Base-by-base conservation (phyloP, 331 rosid genomes). In the Rosa hybrid region DNA sequence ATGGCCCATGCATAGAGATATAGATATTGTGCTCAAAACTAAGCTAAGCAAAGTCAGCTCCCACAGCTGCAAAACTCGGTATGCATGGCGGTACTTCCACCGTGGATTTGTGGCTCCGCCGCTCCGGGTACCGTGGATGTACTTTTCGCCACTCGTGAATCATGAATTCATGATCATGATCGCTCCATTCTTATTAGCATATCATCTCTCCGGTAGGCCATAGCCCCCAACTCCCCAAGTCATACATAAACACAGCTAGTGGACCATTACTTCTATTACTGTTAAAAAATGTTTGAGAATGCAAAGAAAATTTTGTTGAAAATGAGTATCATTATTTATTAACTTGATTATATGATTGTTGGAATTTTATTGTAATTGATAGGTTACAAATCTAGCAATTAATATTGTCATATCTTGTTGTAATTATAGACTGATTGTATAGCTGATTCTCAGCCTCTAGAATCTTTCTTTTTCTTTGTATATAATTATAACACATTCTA, bases 81-180 rank as follows among this genome's bases (percentile, higher is more conserved):
- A 27, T 63, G 20, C 69, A 63, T 27, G 39, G 17, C 34, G 0
- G 1, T 14, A 27, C 41, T 21, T 68, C 50, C 73, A 68, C 51
- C 50, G 18, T 68, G 8, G 65, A 53, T 53, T 73, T 30, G 48
- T 73, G 63, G 67, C 38, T 60, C 38, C 67, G 67, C 41, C 68
- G 38, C 65, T 53, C 12, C 18, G 63, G 45, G 30, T 50, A 72
- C 77, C 12, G 25, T 74, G 77, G 77, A 7, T 38, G 77, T 20
- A 18, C 48, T 53, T 74, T 38, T 74, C n/a, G 67, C 50, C 77
- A 38, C 50, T 74, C 48, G 77, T 51, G 64, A 72, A 51, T 72
- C 49, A 68, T 68, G 71, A 65, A 21, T 56, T 7, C 64, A 57
- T 57, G 64, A 57, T 65, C 21, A 50, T 72, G 62, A 17, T 34